phyloP scores from a whole-genome alignment of 108 stramenopile genomes.

The Conticribra weissflogii region DNA sequence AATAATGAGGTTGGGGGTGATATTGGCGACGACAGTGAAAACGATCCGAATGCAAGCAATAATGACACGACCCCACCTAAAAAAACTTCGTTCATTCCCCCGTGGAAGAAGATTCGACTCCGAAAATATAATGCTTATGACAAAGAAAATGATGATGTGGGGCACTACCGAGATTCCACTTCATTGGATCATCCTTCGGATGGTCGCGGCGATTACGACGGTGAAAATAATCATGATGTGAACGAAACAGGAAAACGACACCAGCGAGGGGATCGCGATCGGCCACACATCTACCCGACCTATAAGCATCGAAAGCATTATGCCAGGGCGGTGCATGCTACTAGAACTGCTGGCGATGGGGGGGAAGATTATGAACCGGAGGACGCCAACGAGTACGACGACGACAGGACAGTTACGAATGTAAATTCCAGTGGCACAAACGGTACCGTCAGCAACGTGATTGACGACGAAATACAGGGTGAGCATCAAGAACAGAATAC shows the following conservation, averaged over 20 bases:
- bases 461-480: neutral
- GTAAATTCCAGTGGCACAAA: neutral
- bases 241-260: too few species aligned
- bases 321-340: neutral
- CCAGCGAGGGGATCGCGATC: too few species aligned
- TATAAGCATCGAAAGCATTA: neutral
- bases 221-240: neutral
- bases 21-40: neutral
- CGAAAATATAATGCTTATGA: neutral
- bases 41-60: neutral
- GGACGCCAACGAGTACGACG: neutral
- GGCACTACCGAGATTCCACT: neutral
- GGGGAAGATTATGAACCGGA: neutral
- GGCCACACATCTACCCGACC: neutral
- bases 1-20: neutral
- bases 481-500: neutral
- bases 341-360: neutral
- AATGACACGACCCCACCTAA: neutral
- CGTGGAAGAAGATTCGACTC: neutral
- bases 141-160: neutral
- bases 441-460: neutral
- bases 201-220: neutral
- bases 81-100: neutral
- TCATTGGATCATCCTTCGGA: neutral
- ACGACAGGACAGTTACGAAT: neutral